Conservation (phyloP, 495 filamentous ascomycete genomes). For the Aspergillus leporis region DNA sequence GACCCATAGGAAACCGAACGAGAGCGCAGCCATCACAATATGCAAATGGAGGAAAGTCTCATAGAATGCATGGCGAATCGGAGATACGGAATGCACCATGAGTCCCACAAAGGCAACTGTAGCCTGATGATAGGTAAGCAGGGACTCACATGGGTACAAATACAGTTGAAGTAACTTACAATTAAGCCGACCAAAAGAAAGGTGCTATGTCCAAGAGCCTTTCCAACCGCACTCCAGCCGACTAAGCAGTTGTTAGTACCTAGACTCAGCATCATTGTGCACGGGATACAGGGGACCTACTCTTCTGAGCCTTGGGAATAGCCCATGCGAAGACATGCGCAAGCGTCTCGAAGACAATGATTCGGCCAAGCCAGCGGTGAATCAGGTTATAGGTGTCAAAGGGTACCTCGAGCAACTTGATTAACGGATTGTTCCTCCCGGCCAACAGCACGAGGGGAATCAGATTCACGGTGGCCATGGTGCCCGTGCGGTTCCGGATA, state of each 20-base stretch:
- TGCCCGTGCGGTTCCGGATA: conserved; percentile 73
- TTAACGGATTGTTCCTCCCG: conserved; percentile 70
- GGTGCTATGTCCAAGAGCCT: conserved; percentile 45
- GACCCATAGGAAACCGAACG: conserved; percentile 66
- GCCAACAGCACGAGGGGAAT: conserved; percentile 70
- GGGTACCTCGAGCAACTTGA: conserved; percentile 62
- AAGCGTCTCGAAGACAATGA: conserved; percentile 65
- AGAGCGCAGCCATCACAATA: conserved; percentile 64
- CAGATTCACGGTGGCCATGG: conserved; percentile 76
- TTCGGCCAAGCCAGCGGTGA: conserved; percentile 77
- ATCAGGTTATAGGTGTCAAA: conserved; percentile 80
- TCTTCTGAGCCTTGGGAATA: conserved; percentile 63
- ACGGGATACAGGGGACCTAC: conserved; percentile 24
- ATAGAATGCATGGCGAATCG: conserved; percentile 91
- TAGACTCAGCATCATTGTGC: no score
- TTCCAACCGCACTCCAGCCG: conserved; percentile 62
- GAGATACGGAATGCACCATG: conserved; percentile 66
- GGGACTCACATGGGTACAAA: not conserved
- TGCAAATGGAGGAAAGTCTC: conserved; percentile 89
- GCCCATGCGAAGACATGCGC: conserved; percentile 66
- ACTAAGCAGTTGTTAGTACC: conserved; percentile 27
- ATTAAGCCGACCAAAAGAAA: conserved; percentile 61
- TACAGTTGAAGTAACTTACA: conserved; percentile 32
- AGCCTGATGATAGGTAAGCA: conserved; percentile 32
- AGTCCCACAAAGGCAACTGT: conserved; percentile 54